These are phyloP conservation scores for Umbelopsis sp. DNA, from an alignment of 371 early-diverging fungal species.

Conservation along the genomic window DNA sequence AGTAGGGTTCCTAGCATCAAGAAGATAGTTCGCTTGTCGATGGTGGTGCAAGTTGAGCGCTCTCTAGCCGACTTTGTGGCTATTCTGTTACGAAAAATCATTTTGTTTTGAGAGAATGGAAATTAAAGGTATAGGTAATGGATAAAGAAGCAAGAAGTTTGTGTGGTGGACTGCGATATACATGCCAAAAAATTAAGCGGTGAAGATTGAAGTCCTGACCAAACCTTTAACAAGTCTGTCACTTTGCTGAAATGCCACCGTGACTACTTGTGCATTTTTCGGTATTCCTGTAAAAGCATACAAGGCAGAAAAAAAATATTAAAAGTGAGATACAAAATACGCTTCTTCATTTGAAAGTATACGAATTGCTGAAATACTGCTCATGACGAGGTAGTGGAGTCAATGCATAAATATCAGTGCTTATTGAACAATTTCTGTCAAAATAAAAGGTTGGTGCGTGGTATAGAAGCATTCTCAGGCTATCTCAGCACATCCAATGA, in stretches of 20 bases:
- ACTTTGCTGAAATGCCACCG: not conserved
- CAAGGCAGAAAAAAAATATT: not conserved
- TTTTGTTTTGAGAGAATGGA: not conserved
- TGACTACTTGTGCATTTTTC: not conserved
- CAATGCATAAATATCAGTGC: no score
- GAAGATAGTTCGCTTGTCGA: constrained; percentile 1
- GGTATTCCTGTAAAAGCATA: not conserved
- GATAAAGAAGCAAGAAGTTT: not conserved
- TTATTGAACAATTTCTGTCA: no score
- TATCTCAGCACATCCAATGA: no score
- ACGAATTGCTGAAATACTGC: no score
- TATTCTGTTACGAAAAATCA: not conserved
- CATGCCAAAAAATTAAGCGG: not conserved
- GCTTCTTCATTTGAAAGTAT: no score
- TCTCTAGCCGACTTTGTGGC: not conserved
- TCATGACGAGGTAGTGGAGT: no score
- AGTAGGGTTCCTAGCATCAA: not conserved
- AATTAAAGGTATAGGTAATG: not conserved
- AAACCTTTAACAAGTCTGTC: not conserved
- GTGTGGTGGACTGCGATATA: not conserved
- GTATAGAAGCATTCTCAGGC: no score
- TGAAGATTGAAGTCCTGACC: not conserved
- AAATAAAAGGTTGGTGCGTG: no score
- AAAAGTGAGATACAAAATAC: no score
- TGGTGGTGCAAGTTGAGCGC: not conserved